A percentile compares a stretch with the other conserved stretches of the same genome.
Evolutionary conservation across 495 filamentous ascomycete genomes (phyloP).

Genomic region (Aspergillus indologenus): DNA sequence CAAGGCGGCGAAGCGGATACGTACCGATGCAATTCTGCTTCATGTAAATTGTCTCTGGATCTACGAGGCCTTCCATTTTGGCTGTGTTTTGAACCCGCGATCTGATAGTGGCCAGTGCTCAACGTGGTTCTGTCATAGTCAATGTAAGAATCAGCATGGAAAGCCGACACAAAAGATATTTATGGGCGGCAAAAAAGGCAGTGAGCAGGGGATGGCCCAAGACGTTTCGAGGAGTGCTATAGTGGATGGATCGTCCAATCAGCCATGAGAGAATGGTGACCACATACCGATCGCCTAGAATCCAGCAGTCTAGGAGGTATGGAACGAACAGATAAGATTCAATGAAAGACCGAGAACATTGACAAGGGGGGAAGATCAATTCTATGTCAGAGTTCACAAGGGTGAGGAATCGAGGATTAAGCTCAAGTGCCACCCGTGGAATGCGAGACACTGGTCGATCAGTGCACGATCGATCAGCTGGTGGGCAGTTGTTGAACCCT

Average conservation of each 20-base stretch:
- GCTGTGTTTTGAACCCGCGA: slow-evolving; percentile 7
- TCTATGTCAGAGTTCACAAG: background rate
- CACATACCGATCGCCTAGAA: slow-evolving; percentile 10
- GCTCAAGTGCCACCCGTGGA: background rate
- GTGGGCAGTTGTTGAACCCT: too few relatives aligned
- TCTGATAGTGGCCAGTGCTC: slow-evolving; percentile 1
- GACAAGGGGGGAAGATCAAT: background rate
- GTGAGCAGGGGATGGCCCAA: background rate
- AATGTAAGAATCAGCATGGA: background rate
- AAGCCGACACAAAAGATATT: background rate
- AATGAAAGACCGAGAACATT: slow-evolving; percentile 7
- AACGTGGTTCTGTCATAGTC: slow-evolving; percentile 8
- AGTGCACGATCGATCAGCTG: background rate
- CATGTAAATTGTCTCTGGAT: slow-evolving; percentile 86
- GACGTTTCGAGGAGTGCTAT: background rate
- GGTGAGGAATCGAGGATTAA: background rate
- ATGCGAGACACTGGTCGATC: background rate
- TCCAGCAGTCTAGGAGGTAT: background rate
- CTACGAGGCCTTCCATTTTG: slow-evolving; percentile 50
- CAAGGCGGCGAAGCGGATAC: slow-evolving; percentile 19
- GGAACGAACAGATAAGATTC: background rate
- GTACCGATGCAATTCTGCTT: slow-evolving; percentile 92
- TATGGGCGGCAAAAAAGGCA: background rate
- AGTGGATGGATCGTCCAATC: background rate
- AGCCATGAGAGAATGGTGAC: background rate